Conservation (phyloP, 345 rosid species). For the Luvunga scandens region DNA sequence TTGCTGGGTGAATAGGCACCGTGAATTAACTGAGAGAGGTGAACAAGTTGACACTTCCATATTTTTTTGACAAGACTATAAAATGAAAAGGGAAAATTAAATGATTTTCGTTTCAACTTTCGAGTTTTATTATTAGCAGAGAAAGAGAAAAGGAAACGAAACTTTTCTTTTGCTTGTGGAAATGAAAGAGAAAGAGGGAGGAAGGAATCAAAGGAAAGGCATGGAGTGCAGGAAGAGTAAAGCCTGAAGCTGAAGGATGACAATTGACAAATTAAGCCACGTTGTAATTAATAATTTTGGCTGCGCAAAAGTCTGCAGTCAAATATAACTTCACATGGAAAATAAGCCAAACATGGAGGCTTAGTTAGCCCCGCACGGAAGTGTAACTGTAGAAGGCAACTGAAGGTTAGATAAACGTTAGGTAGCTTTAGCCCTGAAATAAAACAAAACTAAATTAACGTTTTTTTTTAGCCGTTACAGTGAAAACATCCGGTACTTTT, state of each 20-base stretch:
- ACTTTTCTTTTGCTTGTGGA: slow-evolving; percentile 13
- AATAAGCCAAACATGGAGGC: background rate
- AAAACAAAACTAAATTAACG: no score
- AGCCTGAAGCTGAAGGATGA: background rate
- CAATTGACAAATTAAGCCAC: background rate
- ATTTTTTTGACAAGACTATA: background rate
- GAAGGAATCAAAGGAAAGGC: slow-evolving; percentile 41
- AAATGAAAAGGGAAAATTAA: background rate
- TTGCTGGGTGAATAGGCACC: slow-evolving; percentile 26
- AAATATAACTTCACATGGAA: slow-evolving; percentile 3
- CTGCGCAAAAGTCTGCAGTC: background rate
- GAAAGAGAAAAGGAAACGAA: slow-evolving; percentile 10
- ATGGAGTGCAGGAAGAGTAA: slow-evolving; percentile 6
- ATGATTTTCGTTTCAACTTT: background rate
- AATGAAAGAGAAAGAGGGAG: slow-evolving; percentile 1
- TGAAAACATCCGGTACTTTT: no score
- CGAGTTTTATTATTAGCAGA: background rate
- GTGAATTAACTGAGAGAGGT: slow-evolving; percentile 48
- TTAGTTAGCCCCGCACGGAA: slow-evolving; percentile 30
- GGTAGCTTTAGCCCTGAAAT: background rate
- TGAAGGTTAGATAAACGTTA: background rate
- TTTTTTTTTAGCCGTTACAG: no score
- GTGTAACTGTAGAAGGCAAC: background rate
- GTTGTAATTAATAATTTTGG: background rate
- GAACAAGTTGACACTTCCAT: slow-evolving; percentile 67